Percentiles rank a stretch among this genome's conserved stretches.
Evolutionary conservation across 164 flowering plant genomes (phyloP).

Genomic region (Dillenia suffruticosa): DNA sequence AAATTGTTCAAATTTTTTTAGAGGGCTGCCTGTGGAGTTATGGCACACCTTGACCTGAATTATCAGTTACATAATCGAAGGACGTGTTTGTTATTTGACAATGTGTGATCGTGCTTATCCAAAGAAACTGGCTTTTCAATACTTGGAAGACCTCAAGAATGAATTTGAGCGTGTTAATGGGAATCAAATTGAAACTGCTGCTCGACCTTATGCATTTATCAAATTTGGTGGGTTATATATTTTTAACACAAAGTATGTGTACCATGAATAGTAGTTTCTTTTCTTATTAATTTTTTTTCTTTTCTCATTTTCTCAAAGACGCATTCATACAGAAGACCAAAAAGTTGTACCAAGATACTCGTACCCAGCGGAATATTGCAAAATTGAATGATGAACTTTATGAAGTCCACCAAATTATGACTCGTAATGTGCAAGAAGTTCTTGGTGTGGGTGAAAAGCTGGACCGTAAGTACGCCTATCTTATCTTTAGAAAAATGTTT

Average conservation of each 20-base stretch:
- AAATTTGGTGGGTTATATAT: conserved; percentile 59
- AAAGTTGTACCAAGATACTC: conserved; percentile 86
- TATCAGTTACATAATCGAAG: conserved; percentile 85
- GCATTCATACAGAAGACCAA: conserved; percentile 90
- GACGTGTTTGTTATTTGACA: conserved; percentile 84
- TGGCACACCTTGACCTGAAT: conserved; percentile 38
- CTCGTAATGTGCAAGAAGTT: conserved; percentile 96
- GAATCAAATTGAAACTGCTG: conserved; percentile 89
- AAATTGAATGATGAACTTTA: conserved; percentile 92
- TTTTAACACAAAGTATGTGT: not conserved
- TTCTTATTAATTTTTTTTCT: not conserved
- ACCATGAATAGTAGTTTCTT: not conserved
- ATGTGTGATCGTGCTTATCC: conserved; percentile 95
- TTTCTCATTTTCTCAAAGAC: conserved; percentile 35
- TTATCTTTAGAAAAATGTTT: too few species aligned
- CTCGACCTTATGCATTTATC: conserved; percentile 89
- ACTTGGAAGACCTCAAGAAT: conserved; percentile 82
- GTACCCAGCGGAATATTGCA: conserved; percentile 78
- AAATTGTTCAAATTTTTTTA: too few species aligned
- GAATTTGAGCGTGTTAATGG: conserved; percentile 89
- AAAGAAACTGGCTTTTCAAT: conserved; percentile 90
- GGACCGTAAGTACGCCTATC: conserved; percentile 69
- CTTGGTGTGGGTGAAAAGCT: conserved; percentile 97
- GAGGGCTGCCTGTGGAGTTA: too few species aligned
- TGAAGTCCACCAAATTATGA: conserved; percentile 97